Evolutionary conservation across 441 rosid genomes (phyloP).

Genomic region (Cnidoscolus chayamansa): DNA sequence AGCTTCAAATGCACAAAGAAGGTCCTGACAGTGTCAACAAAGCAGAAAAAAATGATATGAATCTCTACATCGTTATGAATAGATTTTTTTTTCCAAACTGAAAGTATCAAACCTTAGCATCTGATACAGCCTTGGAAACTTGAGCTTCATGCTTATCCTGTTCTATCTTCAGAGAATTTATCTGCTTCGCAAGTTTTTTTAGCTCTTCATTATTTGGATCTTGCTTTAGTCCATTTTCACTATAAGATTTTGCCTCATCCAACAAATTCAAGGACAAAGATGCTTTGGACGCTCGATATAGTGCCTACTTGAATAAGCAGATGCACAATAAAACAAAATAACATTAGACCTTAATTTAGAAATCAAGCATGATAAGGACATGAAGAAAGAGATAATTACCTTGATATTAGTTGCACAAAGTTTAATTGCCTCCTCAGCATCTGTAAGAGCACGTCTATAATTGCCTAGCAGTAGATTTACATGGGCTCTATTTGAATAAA

Average conservation of each 20-base stretch:
- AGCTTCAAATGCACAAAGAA: constrained; percentile 59
- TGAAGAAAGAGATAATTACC: constrained; percentile 32
- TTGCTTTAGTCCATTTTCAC: constrained; percentile 51
- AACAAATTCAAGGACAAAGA: constrained; percentile 57
- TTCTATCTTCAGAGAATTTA: constrained; percentile 56
- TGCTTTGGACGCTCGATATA: constrained; percentile 90
- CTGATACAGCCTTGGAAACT: constrained; percentile 51
- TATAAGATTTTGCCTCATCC: constrained; percentile 53
- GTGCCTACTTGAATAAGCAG: constrained; percentile 37
- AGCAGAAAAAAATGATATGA: constrained; percentile 9
- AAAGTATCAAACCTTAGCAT: constrained; percentile 66
- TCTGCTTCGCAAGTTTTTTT: constrained; percentile 53
- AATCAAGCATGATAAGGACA: constrained; percentile 2
- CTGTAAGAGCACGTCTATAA: constrained; percentile 62
- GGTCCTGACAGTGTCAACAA: constrained; percentile 41
- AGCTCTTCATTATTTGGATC: constrained; percentile 70
- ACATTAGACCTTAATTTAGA: background rate
- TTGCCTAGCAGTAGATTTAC: constrained; percentile 79
- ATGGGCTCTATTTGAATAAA: constrained; percentile 82
- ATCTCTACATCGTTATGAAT: background rate
- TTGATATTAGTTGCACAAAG: constrained; percentile 55
- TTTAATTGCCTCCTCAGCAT: constrained; percentile 70
- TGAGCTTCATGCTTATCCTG: constrained; percentile 49
- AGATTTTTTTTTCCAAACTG: constrained; percentile 1
- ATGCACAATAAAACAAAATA: background rate